Percentiles rank a stretch among this genome's conserved stretches.
These are phyloP conservation scores for Picea sitchensis DNA, from an alignment of 75 land plant genomes.

Conservation along the genomic window DNA sequence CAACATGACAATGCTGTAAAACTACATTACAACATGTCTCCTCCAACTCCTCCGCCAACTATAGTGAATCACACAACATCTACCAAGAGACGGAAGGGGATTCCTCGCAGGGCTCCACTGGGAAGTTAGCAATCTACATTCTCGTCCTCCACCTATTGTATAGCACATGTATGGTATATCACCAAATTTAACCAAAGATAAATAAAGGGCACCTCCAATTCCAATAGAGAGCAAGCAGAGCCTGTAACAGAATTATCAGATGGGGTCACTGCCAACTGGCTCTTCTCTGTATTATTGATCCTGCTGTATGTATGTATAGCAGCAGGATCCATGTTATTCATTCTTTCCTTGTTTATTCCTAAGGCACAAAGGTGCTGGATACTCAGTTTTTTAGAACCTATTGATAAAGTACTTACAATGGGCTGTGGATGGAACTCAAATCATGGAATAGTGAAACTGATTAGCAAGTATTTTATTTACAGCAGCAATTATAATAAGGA, in stretches of 20 bases:
- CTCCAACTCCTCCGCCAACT: background rate
- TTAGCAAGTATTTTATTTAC: too few species aligned
- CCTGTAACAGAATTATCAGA: background rate
- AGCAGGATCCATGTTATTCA: too few species aligned
- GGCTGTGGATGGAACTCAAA: too few species aligned
- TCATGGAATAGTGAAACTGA: too few species aligned
- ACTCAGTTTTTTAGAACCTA: too few species aligned
- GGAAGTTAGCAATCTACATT: background rate
- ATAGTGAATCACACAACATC: background rate
- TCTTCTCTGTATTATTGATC: too few species aligned
- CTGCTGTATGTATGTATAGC: too few species aligned
- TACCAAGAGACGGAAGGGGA: background rate
- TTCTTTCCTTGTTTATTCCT: too few species aligned
- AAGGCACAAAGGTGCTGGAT: too few species aligned
- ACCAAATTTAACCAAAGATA: background rate
- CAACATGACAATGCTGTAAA: background rate
- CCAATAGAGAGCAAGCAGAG: background rate
- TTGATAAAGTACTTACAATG: too few species aligned
- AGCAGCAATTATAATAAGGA: too few species aligned
- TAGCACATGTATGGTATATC: background rate
- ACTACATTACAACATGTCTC: background rate
- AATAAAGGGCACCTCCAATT: background rate
- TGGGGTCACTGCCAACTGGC: background rate
- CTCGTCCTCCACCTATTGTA: background rate
- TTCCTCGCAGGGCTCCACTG: conserved; percentile 10